Evolutionary conservation across 163 green algal species (phyloP).

Genomic region (Picocystis sp.): DNA sequence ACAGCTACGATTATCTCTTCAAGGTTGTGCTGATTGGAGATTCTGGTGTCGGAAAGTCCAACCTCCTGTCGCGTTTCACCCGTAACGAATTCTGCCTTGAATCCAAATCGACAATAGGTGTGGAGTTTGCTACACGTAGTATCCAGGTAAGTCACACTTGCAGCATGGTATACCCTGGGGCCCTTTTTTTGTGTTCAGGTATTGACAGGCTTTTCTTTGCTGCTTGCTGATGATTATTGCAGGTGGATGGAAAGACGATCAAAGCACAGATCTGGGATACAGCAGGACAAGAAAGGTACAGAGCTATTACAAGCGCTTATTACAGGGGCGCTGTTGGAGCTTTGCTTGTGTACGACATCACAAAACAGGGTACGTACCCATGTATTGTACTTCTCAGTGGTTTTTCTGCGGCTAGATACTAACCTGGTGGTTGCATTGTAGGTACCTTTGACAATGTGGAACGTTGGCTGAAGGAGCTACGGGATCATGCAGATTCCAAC

Average conservation of each 20-base stretch:
- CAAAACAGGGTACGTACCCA: conserved; percentile 47
- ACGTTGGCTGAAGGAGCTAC: conserved; percentile 92
- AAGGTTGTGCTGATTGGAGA: conserved; percentile 98
- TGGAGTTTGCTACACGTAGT: conserved; percentile 93
- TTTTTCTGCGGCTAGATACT: too few species aligned
- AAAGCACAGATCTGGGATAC: conserved; percentile 99
- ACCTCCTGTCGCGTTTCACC: conserved; percentile 94
- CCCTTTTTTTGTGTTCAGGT: background rate
- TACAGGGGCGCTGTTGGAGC: conserved; percentile 94
- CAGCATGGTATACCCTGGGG: background rate
- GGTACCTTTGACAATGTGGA: conserved; percentile 97
- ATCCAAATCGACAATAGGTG: conserved; percentile 95
- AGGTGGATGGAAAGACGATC: conserved; percentile 98
- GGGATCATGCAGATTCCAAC: conserved; percentile 15
- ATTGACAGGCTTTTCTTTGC: background rate
- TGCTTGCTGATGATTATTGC: background rate
- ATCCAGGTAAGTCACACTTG: conserved; percentile 50
- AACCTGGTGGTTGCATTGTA: conserved; percentile 14
- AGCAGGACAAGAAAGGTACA: conserved; percentile 79
- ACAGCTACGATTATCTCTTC: conserved; percentile 93
- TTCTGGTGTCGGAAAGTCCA: conserved; percentile 93
- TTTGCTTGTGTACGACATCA: conserved; percentile 97
- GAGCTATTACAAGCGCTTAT: conserved; percentile 87
- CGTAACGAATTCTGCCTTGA: conserved; percentile 98
- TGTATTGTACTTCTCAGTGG: too few species aligned